Base-by-base conservation (phyloP, 352 stramenopile genomes). In the Pythium grandisporangium region DNA sequence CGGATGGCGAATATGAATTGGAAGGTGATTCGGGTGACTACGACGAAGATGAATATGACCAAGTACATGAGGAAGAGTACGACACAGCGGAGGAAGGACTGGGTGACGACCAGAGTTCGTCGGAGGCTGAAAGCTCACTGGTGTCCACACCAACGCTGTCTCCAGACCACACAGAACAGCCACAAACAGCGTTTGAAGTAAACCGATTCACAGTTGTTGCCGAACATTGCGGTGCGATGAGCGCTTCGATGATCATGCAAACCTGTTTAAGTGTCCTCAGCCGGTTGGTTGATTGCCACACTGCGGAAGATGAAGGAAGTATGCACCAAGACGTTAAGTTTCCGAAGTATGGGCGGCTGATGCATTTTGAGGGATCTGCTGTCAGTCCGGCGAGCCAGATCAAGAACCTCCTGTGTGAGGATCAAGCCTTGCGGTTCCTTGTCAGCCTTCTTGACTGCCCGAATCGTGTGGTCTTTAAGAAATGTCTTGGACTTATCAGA, bases 171-270 rank as follows among this genome's bases (percentile, higher is more conserved):
- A 19, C 43, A 25, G 53, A 62, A 8, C 42, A 57, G 29, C 29
- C 42, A n/a, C 42, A 55, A 23, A 46, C 29, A 14, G 23, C 53
- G 4, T 14, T 53, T 10, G 64, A 79, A 45, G 43, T 54, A 6
- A 70, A 51, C 36, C 72, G 70, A 16, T 81, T 83, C 42, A 87
- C 72, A 8, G 75, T 88, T 13, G 73, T 87, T 26, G 69, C 72
- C 11, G 78, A 91, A 41, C 74, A 88, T 51, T 84, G 63, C 22
- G 78, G 78, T 16, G 60, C 70, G 0, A 91, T 91, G 73, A 88
- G 78, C 46, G 61, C 70, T 8, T 86, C 74, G 5, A 91, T 90
- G 77, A 93, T 93, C 51, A 77, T 90, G 65, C 80, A 93, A 43
- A 90, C 80, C 5, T 93, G 80, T 32, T 60, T 93, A 42, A 85